Evolutionary conservation across 1,284 basidiomycete species (phyloP).

Genomic region (Peniophora sp.): DNA sequence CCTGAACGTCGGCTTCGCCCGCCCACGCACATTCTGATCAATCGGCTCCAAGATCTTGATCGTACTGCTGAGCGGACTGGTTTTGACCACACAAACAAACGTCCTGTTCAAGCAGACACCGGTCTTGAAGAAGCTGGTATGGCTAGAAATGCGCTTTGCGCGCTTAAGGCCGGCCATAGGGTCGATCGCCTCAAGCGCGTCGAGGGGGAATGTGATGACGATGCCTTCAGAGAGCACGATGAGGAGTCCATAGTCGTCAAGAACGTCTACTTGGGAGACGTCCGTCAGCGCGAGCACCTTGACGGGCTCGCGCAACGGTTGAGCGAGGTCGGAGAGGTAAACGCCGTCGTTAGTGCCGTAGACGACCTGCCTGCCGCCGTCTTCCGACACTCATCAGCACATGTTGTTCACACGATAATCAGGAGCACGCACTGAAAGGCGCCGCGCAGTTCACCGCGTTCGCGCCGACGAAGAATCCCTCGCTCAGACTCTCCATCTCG

Average conservation of each 20-base stretch:
- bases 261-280: slow-evolving; percentile 92
- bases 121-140: slow-evolving; percentile 97
- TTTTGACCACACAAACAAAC: slow-evolving; percentile 98
- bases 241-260: slow-evolving; percentile 94
- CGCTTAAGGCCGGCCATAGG: slow-evolving; percentile 88
- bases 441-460: slow-evolving; percentile 93
- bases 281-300: slow-evolving; percentile 88
- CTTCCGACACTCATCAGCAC: slow-evolving; percentile 29
- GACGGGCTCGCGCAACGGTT: slow-evolving; percentile 73
- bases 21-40: slow-evolving; percentile 78
- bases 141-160: slow-evolving; percentile 91
- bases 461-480: slow-evolving; percentile 78
- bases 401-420: neutral
- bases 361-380: slow-evolving; percentile 80
- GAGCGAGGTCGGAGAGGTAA: slow-evolving; percentile 84
- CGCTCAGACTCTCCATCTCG: slow-evolving; percentile 79
- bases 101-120: slow-evolving; percentile 90
- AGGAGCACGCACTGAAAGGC: slow-evolving; percentile 72
- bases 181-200: slow-evolving; percentile 86
- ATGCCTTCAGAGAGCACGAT: slow-evolving; percentile 95
- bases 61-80: slow-evolving; percentile 88
- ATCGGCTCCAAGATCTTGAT: slow-evolving; percentile 98
- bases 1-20: slow-evolving; percentile 89
- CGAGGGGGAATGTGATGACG: slow-evolving; percentile 94
- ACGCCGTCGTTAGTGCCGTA: slow-evolving; percentile 98